Percentiles rank a stretch among this genome's conserved stretches.
Conservation (phyloP, 2,329 filamentous ascomycete species). For the Tympanopsis confertula region DNA sequence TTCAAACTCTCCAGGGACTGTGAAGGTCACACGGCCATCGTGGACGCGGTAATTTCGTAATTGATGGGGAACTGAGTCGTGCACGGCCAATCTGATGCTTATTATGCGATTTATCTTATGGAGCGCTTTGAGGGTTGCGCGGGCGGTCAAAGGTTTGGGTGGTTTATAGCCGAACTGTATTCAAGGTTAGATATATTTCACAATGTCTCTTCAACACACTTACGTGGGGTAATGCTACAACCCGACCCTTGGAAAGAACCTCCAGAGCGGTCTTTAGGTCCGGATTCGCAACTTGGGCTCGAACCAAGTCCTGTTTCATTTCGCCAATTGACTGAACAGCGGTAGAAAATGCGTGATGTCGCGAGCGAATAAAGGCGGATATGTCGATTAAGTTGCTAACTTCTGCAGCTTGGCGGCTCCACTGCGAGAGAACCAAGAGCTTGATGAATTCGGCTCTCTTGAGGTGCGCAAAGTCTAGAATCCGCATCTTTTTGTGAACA, state of each 20-base stretch:
- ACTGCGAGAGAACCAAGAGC: conserved; percentile 1
- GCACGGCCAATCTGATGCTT: conserved; percentile 40
- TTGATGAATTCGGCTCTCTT: conserved; percentile 1
- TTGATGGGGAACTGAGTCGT: conserved; percentile 41
- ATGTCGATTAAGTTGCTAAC: neutral
- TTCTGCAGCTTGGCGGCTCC: neutral
- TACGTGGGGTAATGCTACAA: conserved; percentile 39
- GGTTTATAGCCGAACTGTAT: conserved; percentile 40
- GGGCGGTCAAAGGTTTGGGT: conserved; percentile 35
- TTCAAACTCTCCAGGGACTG: conserved; percentile 45
- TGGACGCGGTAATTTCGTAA: conserved; percentile 41
- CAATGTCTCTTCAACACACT: conserved; percentile 10
- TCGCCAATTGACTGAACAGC: conserved; percentile 31
- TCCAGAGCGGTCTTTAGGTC: conserved; percentile 51
- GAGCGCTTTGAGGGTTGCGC: conserved; percentile 38
- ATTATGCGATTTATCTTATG: conserved; percentile 45
- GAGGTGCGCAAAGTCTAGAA: neutral
- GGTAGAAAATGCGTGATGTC: neutral
- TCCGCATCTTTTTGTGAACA: neutral
- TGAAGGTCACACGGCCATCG: conserved; percentile 49
- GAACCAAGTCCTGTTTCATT: conserved; percentile 38
- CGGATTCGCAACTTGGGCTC: conserved; percentile 46
- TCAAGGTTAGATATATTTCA: conserved; percentile 8
- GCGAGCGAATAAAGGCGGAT: neutral
- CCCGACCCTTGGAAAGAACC: conserved; percentile 41